Evolutionary conservation across 495 filamentous ascomycete genomes (phyloP).

Genomic region (Aspergillus indologenus): DNA sequence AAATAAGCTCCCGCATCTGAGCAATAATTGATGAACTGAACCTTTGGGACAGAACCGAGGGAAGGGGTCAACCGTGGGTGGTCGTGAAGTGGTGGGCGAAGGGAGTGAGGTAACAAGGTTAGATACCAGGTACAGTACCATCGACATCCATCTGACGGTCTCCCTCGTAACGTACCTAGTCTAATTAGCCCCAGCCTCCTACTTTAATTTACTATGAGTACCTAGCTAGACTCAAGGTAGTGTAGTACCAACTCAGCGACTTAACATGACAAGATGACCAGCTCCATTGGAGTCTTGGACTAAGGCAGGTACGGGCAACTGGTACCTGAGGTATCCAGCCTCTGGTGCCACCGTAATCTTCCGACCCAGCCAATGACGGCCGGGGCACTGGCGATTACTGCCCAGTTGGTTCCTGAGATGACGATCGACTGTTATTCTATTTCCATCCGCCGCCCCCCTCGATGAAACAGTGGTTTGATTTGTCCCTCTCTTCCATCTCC

Average conservation of each 20-base stretch:
- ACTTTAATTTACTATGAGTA: too few relatives aligned
- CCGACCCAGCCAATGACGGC: conserved; percentile 1
- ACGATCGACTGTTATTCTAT: conserved; percentile 16
- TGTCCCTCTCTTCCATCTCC: too few relatives aligned
- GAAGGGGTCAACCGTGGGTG: not conserved
- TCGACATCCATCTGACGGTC: too few relatives aligned
- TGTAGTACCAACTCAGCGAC: too few relatives aligned
- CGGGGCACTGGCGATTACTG: conserved; percentile 3
- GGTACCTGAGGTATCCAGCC: conserved; percentile 7
- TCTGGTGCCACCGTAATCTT: conserved; percentile 1
- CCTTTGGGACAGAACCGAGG: not conserved
- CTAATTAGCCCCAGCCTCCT: too few relatives aligned
- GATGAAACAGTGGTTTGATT: conserved; percentile 22
- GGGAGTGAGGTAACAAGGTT: not conserved
- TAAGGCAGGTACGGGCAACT: conserved; percentile 3
- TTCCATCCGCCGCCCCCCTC: not conserved
- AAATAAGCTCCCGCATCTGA: not conserved
- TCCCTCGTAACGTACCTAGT: too few relatives aligned
- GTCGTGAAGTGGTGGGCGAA: too few relatives aligned
- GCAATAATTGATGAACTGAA: not conserved
- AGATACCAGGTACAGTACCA: too few relatives aligned
- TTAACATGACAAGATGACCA: too few relatives aligned
- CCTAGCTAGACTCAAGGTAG: too few relatives aligned
- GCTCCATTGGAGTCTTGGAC: too few relatives aligned
- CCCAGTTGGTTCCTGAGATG: conserved; percentile 14